Conservation (phyloP, 192 early-diverging fungal genomes). For the Coemansia aciculifera region DNA sequence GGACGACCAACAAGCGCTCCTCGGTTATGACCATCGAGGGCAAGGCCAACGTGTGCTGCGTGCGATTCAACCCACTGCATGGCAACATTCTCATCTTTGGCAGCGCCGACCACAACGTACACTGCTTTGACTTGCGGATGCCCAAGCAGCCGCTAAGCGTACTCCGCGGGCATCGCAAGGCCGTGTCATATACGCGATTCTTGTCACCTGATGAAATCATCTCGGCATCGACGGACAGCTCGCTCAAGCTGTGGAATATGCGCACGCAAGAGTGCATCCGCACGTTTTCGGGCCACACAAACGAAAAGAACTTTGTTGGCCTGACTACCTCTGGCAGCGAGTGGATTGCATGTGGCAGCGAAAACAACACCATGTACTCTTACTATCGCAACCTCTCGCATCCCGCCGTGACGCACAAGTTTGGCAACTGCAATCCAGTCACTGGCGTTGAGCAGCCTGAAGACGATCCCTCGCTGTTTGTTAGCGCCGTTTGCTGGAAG, state of each 20-base stretch:
- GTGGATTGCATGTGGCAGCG: slow-evolving; percentile 92
- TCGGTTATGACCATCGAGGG: slow-evolving; percentile 82
- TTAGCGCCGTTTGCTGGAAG: slow-evolving; percentile 93
- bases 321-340: slow-evolving; percentile 72
- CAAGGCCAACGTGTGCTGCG: slow-evolving; percentile 90
- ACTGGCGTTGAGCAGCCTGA: slow-evolving; percentile 61
- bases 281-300: slow-evolving; percentile 82
- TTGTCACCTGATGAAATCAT: slow-evolving; percentile 74
- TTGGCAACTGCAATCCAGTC: slow-evolving; percentile 72
- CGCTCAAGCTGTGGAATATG: slow-evolving; percentile 84
- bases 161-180: slow-evolving; percentile 86
- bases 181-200: slow-evolving; percentile 94
- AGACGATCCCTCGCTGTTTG: slow-evolving; percentile 75
- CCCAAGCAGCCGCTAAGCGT: slow-evolving; percentile 66
- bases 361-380: slow-evolving; percentile 85
- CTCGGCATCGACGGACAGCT: slow-evolving; percentile 90
- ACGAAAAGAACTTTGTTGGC: slow-evolving; percentile 98
- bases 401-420: slow-evolving; percentile 74
- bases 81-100: slow-evolving; percentile 82
- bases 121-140: slow-evolving; percentile 88
- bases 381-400: slow-evolving; percentile 75
- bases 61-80: slow-evolving; percentile 82
- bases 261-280: slow-evolving; percentile 60
- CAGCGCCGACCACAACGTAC: slow-evolving; percentile 89
- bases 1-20: slow-evolving; percentile 72